Base-by-base conservation (phyloP, 225 moss, liverwort and hornwort genomes). In the Asterella californica region DNA sequence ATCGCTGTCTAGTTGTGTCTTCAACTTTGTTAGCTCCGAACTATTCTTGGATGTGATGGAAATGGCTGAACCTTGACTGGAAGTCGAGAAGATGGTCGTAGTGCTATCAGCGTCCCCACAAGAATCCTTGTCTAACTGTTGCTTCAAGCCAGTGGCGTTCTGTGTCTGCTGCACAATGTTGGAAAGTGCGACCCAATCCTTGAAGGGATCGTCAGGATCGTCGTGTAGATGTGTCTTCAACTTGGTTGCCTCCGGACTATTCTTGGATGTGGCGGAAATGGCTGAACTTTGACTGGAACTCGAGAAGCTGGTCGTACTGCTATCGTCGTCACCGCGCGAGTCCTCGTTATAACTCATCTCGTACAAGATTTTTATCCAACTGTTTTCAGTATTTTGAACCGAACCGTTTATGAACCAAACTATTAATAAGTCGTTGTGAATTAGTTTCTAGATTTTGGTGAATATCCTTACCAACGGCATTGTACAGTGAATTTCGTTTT, bases 61-160 rank as follows among this genome's bases (percentile, higher is more conserved):
- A 54, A 34, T 74, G 15, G 76, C 77, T 15, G 87, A 87, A 19
- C 76, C 76, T 74, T 82, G 83, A 52, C 87, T 87, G 4, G 87
- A 87, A 18, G 84, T 87, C 4, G 87, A 87, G 61, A 87, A 87
- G 34, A 87, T 84, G 30, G 87, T 87, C 22, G 87, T 69, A 18
- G 33, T 65, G 72, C 87, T 87, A n/a, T 87, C 87, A 46, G 81
- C 79, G 17, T 87, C 87, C 47, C 72, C 60, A 32, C 45, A 64
- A 8, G 37, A 10, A 29, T 46, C 45, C n/a, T n/a, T n/a, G n/a
- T n/a, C n/a, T n/a, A n/a, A n/a, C n/a, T n/a, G n/a, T n/a, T n/a
- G n/a, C n/a, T n/a, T n/a, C n/a, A n/a, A n/a, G n/a, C n/a, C n/a
- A n/a, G n/a, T n/a, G n/a, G n/a, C n/a, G n/a, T n/a, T n/a, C n/a